Evolutionary conservation across 306 rosid species (phyloP).

Genomic region (Castanospermum australe): DNA sequence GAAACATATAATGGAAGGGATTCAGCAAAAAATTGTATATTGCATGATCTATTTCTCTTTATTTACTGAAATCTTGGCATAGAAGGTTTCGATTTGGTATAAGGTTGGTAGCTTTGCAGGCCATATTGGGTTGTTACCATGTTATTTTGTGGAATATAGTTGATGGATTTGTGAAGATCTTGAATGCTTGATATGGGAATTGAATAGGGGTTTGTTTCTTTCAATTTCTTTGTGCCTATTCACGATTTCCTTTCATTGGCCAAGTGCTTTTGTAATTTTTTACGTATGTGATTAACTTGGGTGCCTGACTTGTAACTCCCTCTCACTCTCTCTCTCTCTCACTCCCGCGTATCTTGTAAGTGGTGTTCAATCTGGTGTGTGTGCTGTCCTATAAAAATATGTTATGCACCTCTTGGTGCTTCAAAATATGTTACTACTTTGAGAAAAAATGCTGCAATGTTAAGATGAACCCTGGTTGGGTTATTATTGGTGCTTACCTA

Average conservation of each 20-base stretch:
- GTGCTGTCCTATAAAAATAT: neutral
- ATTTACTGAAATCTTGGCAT: neutral
- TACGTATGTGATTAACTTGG: no score
- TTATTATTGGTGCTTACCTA: neutral
- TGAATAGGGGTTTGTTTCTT: neutral
- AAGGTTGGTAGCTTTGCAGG: conserved; percentile 1
- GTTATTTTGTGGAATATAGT: neutral
- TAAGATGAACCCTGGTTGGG: conserved; percentile 10
- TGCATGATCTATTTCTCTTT: neutral
- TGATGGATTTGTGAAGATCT: neutral
- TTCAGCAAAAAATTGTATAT: neutral
- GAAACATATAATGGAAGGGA: neutral
- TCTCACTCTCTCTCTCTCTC: no score
- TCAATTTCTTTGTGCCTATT: neutral
- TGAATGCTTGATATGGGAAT: neutral
- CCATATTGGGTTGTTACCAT: conserved; percentile 9
- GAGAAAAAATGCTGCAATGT: neutral
- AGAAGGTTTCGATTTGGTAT: neutral
- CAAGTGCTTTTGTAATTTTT: neutral
- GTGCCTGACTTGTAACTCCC: no score
- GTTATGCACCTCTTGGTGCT: neutral
- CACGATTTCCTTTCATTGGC: neutral
- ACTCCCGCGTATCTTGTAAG: neutral
- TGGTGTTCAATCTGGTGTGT: neutral
- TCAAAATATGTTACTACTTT: neutral